These are phyloP conservation scores for Scheffersomyces ergatensis DNA, from an alignment of 805 yeast genomes.

Conservation along the genomic window DNA sequence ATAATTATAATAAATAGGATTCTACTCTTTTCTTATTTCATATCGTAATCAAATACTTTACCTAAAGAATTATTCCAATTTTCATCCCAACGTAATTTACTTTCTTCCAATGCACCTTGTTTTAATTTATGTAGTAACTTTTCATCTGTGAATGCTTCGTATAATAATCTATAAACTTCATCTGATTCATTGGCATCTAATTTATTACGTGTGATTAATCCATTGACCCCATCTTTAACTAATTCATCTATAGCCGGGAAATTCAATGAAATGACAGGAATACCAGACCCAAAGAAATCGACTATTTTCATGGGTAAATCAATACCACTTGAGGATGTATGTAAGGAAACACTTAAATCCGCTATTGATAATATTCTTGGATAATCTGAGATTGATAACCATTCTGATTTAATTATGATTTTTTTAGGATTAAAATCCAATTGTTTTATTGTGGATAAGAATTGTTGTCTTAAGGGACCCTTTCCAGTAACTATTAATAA, in stretches of 20 bases:
- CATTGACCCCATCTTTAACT: conserved; percentile 68
- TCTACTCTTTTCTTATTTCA: conserved; percentile 1
- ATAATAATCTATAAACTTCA: conserved; percentile 24
- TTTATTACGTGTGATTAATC: conserved; percentile 42
- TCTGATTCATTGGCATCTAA: conserved; percentile 14
- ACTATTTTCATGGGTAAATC: conserved; percentile 97
- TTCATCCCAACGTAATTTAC: conserved; percentile 66
- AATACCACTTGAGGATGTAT: conserved; percentile 86
- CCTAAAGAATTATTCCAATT: conserved; percentile 63
- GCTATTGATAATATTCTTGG: conserved; percentile 73
- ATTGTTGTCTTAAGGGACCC: conserved; percentile 73
- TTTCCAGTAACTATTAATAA: conserved; percentile 91
- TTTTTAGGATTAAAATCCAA: conserved; percentile 40
- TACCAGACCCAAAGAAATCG: conserved; percentile 93
- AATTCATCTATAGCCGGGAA: conserved; percentile 80
- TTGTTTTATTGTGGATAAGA: conserved; percentile 44
- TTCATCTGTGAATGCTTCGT: conserved; percentile 25
- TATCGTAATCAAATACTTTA: conserved; percentile 17
- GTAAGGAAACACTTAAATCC: conserved; percentile 87
- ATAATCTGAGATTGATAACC: conserved; percentile 80
- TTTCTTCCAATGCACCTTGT: conserved; percentile 72
- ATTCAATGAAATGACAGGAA: conserved; percentile 79
- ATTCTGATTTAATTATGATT: conserved; percentile 60
- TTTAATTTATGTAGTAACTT: conserved; percentile 42
- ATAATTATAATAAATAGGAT: neutral